Base-by-base conservation (phyloP, 306 rosid species). In the Prunus salicina region DNA sequence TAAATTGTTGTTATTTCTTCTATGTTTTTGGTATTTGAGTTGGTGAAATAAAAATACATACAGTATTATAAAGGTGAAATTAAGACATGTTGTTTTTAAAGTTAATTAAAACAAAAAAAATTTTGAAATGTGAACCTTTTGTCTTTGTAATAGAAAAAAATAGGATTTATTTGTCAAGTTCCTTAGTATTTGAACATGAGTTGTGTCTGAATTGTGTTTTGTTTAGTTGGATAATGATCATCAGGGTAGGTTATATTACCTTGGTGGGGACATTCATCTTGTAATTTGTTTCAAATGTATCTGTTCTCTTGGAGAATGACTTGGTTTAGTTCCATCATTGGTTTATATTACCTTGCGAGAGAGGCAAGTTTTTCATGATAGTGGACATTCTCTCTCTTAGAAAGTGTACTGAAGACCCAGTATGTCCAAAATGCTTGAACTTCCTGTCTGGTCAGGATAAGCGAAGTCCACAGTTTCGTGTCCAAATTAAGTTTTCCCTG, bases 181-280 rank as follows among this genome's bases (percentile, higher is more conserved):
- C 20, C 18, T 12, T 7, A 69, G 56, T 68, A 69, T 1, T 25
- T 25, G 45, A 46, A 24, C 49, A 14, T 14, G 6, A 45, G 20
- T 22, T 46, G 1, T 67, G 38, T 13, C 20, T 67, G 72, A 67
- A 38, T 38, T 38, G 55, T 18, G 55, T 45, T 67, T 46, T n/a
- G 46, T 68, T 68, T 68, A 15, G 24, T 69, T 49, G 13, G 60
- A 53, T 50, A 28, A 51, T 30, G 73, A 28, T 71, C 61, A 55
- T 71, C 61, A n/a, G 9, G 43, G 43, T 6, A 38, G 43, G 43
- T 38, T 38, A 7, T 38, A 38, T 38, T 38, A 38, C 43, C 60
- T 25, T 49, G 60, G 45, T 27, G 22, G 28, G 27, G 61, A n/a
- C 4, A 14, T 18, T 52, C 22, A 18, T 28, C 18, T 15, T 49